Evolutionary conservation across 2,329 filamentous ascomycete species (phyloP).

Genomic region (Colletotrichum sp.): DNA sequence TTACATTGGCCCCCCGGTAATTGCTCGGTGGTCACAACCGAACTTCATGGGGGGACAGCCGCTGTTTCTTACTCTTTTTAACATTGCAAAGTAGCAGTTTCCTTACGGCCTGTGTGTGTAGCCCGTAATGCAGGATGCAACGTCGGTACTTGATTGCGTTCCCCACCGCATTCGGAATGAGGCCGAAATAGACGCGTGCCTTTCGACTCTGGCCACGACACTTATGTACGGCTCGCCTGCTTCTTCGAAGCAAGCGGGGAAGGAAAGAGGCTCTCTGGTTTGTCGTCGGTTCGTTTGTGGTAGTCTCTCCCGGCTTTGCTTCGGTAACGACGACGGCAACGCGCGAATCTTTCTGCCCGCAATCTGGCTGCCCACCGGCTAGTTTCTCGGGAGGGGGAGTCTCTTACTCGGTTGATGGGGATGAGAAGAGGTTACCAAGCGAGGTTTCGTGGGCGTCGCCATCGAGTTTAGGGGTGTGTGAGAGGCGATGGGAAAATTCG

Average conservation of each 20-base stretch:
- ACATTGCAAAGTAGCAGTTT: not conserved
- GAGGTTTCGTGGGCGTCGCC: not conserved
- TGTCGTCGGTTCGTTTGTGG: not conserved
- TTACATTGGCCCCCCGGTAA: not conserved
- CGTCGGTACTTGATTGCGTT: constrained; percentile 13
- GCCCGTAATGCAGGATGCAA: not conserved
- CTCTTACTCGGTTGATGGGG: not conserved
- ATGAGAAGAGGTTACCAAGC: not conserved
- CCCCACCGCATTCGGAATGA: constrained; percentile 15
- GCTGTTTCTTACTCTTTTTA: not conserved
- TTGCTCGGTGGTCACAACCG: constrained; percentile 14
- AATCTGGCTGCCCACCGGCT: not conserved
- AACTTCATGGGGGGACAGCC: not conserved
- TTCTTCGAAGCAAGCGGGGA: not conserved
- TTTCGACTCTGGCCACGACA: not conserved
- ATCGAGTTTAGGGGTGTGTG: not conserved
- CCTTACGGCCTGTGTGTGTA: not conserved
- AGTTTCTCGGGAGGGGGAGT: not conserved
- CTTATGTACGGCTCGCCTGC: not conserved
- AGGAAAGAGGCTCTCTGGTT: not conserved
- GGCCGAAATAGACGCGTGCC: constrained; percentile 7
- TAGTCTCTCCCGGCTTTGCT: not conserved
- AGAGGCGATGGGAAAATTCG: not conserved
- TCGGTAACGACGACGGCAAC: not conserved
- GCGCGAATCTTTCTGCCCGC: not conserved